Evolutionary conservation across 1,139 yeast genomes (phyloP).

Genomic region (Cylindricascospora bacillispora): DNA sequence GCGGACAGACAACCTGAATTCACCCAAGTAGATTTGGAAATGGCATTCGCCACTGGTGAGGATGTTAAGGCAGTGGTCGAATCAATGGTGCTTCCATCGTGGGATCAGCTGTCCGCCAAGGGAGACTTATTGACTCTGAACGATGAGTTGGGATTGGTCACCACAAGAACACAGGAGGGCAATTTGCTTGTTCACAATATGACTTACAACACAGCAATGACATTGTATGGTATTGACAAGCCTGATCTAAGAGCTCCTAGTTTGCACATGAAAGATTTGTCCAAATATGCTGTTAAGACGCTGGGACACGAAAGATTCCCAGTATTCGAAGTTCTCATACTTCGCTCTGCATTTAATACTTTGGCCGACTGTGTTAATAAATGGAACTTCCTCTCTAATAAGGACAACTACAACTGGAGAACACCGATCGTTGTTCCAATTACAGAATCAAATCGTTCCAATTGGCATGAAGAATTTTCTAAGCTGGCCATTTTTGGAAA

Average conservation of each 20-base stretch:
- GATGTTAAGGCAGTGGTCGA: constrained; percentile 63
- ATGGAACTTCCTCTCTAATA: constrained; percentile 32
- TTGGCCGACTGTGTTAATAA: constrained; percentile 27
- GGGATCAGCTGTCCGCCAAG: constrained; percentile 31
- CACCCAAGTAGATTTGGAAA: constrained; percentile 89
- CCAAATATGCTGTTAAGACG: constrained; percentile 24
- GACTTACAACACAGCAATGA: constrained; percentile 56
- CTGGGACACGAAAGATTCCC: constrained; percentile 30
- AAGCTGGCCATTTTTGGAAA: constrained; percentile 23
- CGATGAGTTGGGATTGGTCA: constrained; percentile 9
- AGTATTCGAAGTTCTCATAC: constrained; percentile 58
- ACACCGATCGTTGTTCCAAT: constrained; percentile 46
- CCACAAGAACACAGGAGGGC: too few relatives aligned
- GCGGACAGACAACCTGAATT: constrained; percentile 96
- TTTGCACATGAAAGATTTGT: constrained; percentile 39
- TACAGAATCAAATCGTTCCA: constrained; percentile 26
- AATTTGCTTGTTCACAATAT: constrained; percentile 37
- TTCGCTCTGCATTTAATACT: constrained; percentile 36
- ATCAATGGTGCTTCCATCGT: constrained; percentile 39
- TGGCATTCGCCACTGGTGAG: constrained; percentile 63
- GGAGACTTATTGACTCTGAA: constrained; percentile 17
- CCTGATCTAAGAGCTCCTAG: constrained; percentile 68
- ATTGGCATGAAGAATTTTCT: constrained; percentile 36
- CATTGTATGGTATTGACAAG: constrained; percentile 78
- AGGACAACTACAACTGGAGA: constrained; percentile 41